These are phyloP conservation scores for Fusarium ramigenum DNA, from an alignment of 2,329 filamentous ascomycete genomes.

Conservation along the genomic window DNA sequence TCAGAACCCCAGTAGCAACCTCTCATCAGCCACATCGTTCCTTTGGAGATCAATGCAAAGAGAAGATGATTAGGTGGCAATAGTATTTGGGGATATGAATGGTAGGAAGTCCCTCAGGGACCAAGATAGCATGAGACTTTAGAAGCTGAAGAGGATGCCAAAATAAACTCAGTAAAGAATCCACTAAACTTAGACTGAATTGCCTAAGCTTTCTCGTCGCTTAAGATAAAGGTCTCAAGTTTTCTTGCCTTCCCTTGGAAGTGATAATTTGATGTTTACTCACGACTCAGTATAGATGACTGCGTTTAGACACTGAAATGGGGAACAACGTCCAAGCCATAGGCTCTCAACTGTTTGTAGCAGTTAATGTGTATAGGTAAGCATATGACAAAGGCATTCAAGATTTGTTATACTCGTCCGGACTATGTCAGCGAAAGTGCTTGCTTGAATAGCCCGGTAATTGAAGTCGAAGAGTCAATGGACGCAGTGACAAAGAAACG, in stretches of 20 bases:
- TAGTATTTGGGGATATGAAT: background rate
- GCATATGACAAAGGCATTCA: background rate
- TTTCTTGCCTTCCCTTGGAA: background rate
- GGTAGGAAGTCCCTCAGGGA: background rate
- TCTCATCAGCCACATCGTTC: background rate
- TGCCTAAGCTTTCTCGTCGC: background rate
- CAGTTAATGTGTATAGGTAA: background rate
- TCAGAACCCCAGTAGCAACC: background rate
- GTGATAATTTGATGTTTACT: background rate
- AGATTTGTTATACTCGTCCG: background rate
- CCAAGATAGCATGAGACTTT: background rate
- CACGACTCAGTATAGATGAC: conserved; percentile 3
- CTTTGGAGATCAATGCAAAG: background rate
- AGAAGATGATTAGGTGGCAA: background rate
- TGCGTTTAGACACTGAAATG: background rate
- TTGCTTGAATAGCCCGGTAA: background rate
- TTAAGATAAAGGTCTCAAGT: background rate
- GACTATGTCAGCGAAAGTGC: background rate
- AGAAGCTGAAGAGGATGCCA: background rate
- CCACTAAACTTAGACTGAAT: background rate
- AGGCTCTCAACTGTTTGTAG: background rate
- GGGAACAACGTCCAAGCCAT: background rate
- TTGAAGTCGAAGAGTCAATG: background rate
- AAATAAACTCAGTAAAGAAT: background rate
- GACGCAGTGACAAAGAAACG: background rate